Evolutionary conservation across 1,284 basidiomycete genomes (phyloP).

Genomic region (Cryptococcus floricola): DNA sequence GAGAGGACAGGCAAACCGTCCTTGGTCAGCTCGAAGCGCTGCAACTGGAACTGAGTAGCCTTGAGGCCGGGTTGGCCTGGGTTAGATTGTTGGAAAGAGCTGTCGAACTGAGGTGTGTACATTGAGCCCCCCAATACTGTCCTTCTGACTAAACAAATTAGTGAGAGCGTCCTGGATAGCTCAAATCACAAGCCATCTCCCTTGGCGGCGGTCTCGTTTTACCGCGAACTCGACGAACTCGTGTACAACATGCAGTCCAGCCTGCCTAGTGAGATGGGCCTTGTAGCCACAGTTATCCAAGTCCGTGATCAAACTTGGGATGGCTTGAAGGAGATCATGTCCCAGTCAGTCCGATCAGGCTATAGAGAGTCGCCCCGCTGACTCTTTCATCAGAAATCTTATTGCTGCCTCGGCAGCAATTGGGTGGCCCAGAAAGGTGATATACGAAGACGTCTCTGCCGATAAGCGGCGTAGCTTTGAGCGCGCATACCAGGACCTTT

Average conservation of each 20-base stretch:
- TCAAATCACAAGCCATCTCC: conserved; percentile 49
- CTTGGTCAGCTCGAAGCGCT: conserved; percentile 67
- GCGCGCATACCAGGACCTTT: conserved; percentile 64
- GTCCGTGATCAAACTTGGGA: conserved; percentile 67
- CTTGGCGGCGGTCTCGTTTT: conserved; percentile 55
- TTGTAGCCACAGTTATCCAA: conserved; percentile 52
- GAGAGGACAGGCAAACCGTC: conserved; percentile 10
- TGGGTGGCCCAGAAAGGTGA: conserved; percentile 71
- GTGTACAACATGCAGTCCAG: conserved; percentile 51
- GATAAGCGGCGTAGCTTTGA: conserved; percentile 65
- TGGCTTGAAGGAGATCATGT: conserved; percentile 63
- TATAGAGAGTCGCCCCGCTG: conserved; percentile 9
- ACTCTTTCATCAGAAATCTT: conserved; percentile 54
- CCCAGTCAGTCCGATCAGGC: conserved; percentile 54
- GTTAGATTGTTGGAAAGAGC: conserved; percentile 67
- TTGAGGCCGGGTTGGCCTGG: conserved; percentile 71
- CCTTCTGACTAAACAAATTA: conserved; percentile 6
- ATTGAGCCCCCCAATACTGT: neutral
- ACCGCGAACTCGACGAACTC: conserved; percentile 60
- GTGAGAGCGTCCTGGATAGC: conserved; percentile 38
- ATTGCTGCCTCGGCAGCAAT: conserved; percentile 64
- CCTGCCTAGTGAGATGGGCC: conserved; percentile 53
- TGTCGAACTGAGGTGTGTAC: conserved; percentile 64
- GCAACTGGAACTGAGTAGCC: conserved; percentile 66
- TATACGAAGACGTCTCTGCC: conserved; percentile 57